Conservation (phyloP, 257 asterid genomes). For the Euphrasia confusa region DNA sequence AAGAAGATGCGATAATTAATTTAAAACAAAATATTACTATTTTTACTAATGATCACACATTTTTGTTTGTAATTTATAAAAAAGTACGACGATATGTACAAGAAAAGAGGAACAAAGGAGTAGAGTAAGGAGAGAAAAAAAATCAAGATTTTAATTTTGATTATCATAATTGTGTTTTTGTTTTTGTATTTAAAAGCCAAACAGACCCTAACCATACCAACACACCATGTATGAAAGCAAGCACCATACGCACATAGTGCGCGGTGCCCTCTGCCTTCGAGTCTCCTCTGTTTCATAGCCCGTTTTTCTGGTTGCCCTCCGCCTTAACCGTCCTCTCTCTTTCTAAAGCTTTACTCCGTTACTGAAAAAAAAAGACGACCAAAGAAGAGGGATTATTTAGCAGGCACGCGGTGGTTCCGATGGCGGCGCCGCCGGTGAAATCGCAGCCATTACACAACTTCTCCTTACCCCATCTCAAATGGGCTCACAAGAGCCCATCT, state of each 20-base stretch:
- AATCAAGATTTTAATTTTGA: too few relatives aligned
- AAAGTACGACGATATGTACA: too few relatives aligned
- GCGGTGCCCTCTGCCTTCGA: constrained; percentile 27
- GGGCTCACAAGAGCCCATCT: constrained; percentile 63
- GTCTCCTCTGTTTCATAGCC: constrained; percentile 33
- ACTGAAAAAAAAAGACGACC: not conserved
- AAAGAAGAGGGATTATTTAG: not conserved
- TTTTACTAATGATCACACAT: too few relatives aligned
- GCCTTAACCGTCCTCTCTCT: constrained; percentile 3
- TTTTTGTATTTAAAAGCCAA: too few relatives aligned
- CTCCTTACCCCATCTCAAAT: constrained; percentile 55
- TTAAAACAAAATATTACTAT: too few relatives aligned
- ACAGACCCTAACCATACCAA: too few relatives aligned
- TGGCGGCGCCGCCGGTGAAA: constrained; percentile 71
- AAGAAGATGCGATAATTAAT: too few relatives aligned
- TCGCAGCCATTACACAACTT: constrained; percentile 83
- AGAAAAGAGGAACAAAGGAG: too few relatives aligned
- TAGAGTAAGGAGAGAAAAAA: too few relatives aligned
- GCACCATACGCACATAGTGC: constrained; percentile 14
- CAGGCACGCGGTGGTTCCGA: constrained; percentile 28
- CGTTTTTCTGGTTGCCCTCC: constrained; percentile 14
- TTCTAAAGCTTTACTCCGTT: constrained; percentile 4
- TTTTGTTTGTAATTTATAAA: too few relatives aligned
- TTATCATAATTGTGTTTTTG: too few relatives aligned
- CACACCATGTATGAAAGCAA: too few relatives aligned